Conservation (phyloP, 2,329 filamentous ascomycete species). For the Epicoccum nigrum region DNA sequence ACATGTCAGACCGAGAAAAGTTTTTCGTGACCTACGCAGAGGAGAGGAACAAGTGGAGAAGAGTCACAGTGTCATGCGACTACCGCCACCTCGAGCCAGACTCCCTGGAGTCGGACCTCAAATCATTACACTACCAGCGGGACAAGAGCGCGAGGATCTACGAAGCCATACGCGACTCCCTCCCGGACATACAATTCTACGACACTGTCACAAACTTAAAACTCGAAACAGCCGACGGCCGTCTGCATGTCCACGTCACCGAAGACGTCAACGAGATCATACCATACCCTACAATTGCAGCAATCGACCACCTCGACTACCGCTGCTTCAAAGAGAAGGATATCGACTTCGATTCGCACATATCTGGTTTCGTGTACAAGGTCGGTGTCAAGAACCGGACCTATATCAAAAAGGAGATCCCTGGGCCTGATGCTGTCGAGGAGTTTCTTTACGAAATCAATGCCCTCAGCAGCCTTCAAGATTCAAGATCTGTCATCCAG, state of each 20-base stretch:
- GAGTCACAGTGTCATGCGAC: conserved; percentile 92
- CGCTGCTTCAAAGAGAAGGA: conserved; percentile 71
- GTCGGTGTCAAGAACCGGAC: conserved; percentile 72
- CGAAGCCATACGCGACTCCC: conserved; percentile 88
- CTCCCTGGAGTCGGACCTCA: conserved; percentile 85
- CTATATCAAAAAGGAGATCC: conserved; percentile 98
- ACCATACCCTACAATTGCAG: conserved; percentile 74
- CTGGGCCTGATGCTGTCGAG: conserved; percentile 90
- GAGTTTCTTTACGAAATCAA: conserved; percentile 98
- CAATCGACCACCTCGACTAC: conserved; percentile 72
- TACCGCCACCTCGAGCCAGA: conserved; percentile 80
- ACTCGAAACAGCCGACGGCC: conserved; percentile 83
- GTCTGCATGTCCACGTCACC: conserved; percentile 95
- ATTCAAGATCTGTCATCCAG: conserved; percentile 77
- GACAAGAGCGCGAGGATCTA: conserved; percentile 95
- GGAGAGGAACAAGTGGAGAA: conserved; percentile 76
- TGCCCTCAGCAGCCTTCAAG: conserved; percentile 78
- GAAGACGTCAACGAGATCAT: conserved; percentile 97
- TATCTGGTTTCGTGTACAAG: conserved; percentile 98
- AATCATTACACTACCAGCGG: conserved; percentile 78
- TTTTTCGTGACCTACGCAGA: conserved; percentile 97
- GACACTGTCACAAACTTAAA: conserved; percentile 95
- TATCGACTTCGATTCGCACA: conserved; percentile 84
- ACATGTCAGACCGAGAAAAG: conserved; percentile 91
- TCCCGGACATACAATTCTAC: conserved; percentile 95